These are phyloP conservation scores for Tilletia caries DNA, from an alignment of 1,284 basidiomycete genomes.

Conservation along the genomic window DNA sequence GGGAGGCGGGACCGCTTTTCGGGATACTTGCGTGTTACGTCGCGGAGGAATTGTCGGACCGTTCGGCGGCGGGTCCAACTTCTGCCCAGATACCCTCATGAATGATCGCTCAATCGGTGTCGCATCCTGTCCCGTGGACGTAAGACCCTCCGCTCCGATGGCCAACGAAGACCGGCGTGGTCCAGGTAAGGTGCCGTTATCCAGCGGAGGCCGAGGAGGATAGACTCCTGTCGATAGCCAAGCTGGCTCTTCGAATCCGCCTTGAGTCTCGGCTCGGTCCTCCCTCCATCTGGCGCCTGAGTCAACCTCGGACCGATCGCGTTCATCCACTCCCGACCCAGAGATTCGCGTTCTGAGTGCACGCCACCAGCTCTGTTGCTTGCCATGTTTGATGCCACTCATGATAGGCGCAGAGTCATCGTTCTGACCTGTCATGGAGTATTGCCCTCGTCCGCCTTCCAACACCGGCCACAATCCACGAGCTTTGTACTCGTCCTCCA, in stretches of 20 bases:
- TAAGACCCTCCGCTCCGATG: neutral
- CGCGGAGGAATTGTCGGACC: neutral
- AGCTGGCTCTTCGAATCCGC: neutral
- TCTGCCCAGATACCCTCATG: neutral
- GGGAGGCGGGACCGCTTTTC: neutral
- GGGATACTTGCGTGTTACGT: neutral
- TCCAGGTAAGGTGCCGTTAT: neutral
- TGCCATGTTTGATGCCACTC: neutral
- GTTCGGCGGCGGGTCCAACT: too few species aligned
- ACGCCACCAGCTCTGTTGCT: conserved; percentile 19
- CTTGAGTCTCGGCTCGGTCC: neutral
- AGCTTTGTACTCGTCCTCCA: conserved; percentile 15
- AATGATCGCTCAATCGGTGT: neutral
- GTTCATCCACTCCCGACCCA: conserved; percentile 16
- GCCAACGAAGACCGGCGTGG: neutral
- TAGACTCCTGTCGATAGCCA: neutral
- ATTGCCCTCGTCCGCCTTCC: neutral
- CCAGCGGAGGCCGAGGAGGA: neutral
- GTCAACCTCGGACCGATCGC: neutral
- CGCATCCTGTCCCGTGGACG: neutral
- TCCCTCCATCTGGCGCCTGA: neutral
- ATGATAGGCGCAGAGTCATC: neutral
- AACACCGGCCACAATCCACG: neutral
- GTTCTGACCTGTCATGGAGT: neutral
- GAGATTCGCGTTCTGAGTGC: conserved; percentile 14